Evolutionary conservation across 164 flowering plant genomes (phyloP).

Genomic region (Paratinospora sagittata): DNA sequence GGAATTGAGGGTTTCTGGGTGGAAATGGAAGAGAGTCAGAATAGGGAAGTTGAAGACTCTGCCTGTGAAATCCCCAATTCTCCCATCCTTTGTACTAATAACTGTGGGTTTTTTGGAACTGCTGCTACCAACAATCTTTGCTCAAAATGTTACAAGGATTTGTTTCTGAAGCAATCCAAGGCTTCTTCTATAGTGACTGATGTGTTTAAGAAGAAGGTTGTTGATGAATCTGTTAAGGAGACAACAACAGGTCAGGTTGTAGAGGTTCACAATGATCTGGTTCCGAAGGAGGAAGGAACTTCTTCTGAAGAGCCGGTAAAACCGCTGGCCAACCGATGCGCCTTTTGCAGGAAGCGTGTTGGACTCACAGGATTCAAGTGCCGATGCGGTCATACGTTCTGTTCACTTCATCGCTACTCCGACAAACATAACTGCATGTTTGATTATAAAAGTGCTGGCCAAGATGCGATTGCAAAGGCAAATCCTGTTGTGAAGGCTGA

Average conservation of each 20-base stretch:
- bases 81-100: constrained; percentile 14
- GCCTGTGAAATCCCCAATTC: constrained; percentile 7
- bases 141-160: constrained; percentile 20
- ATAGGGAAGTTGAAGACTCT: constrained; percentile 12
- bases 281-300: constrained; percentile 3
- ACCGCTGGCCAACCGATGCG: constrained; percentile 18
- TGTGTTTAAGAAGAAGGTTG: constrained; percentile 11
- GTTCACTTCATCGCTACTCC: constrained; percentile 16
- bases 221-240: constrained; percentile 5
- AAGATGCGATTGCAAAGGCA: constrained; percentile 17
- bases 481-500: constrained; percentile 19
- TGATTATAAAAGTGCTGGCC: constrained; percentile 17
- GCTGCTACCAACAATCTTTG: constrained; percentile 19
- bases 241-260: not conserved
- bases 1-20: not conserved
- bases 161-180: constrained; percentile 13
- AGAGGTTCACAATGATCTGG: not conserved
- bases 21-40: constrained; percentile 18
- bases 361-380: constrained; percentile 22
- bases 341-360: constrained; percentile 14
- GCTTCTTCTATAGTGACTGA: not conserved
- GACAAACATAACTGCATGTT: constrained; percentile 18
- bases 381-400: constrained; percentile 18
- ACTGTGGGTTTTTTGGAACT: constrained; percentile 20
- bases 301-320: constrained; percentile 15